Base-by-base conservation (phyloP, 768 basidiomycete genomes). In the Wakefieldia striispora region DNA sequence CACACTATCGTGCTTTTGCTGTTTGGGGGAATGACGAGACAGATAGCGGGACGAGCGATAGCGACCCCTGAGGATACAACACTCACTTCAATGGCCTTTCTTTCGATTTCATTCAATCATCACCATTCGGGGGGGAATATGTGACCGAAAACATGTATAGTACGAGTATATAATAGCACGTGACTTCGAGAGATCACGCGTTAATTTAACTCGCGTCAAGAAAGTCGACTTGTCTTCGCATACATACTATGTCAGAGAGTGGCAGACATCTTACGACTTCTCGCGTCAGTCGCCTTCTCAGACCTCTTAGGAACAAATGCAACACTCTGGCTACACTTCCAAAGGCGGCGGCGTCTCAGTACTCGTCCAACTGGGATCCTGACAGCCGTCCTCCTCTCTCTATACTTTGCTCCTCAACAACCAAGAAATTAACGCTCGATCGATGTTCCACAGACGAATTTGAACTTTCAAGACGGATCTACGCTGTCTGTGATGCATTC, bases 11-110 rank as follows among this genome's bases (percentile, higher is more conserved):
- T 31, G 84, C 87, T 8, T 93, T 93, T 60, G 91, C 91, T 17
- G 88, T 89, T 11, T 90, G 83, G 81, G 91, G 91, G 1, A 86
- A 90, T 35, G 91, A 93, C 61, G 91, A 92, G 67, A 91, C 87
- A 47, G 91, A 93, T 57, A 89, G 87, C 63, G 86, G 84, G 60
- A 76, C 88, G 13, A 91, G 88, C 54, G 89, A 91, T 59, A 83
- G 77, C 44, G 84, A 86, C 50, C 61, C 60, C 24, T 75, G 56
- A 69, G 6, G 17, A 35, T 29, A 6, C 2, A 5, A 13, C 26
- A 13, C 17, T 19, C 26, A n/a, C 27, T 26, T 26, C 35, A n/a
- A 24, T 23, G 19, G n/a, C 17, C n/a, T 16, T 40, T 50, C 38
- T 41, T 54, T 47, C 19, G 27, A 51, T 57, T 43, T 40, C 27